Conservation (phyloP, 495 filamentous ascomycete genomes). For the Bombardia bombarda region DNA sequence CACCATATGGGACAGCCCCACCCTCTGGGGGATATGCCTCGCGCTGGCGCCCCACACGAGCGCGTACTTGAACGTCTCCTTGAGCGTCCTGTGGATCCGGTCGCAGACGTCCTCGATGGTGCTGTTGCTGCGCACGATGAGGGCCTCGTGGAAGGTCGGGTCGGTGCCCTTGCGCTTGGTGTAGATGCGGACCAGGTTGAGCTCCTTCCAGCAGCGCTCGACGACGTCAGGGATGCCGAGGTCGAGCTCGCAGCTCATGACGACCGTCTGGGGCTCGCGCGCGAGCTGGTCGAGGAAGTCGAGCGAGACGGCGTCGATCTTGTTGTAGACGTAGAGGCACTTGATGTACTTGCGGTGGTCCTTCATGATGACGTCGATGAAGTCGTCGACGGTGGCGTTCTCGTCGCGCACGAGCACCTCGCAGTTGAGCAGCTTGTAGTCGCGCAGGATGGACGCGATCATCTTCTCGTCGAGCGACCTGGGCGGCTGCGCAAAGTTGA, state of each 20-base stretch:
- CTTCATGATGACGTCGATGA: conserved; percentile 98
- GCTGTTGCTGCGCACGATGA: conserved; percentile 83
- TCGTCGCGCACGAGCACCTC: conserved; percentile 95
- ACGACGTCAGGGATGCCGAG: conserved; percentile 95
- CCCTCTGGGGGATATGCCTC: conserved; percentile 87
- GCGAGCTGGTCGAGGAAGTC: conserved; percentile 90
- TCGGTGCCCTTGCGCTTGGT: conserved; percentile 94
- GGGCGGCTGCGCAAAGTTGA: conserved; percentile 84
- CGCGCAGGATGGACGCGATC: conserved; percentile 88
- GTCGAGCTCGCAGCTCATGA: conserved; percentile 98
- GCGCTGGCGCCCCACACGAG: conserved; percentile 97
- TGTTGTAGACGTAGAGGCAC: conserved; percentile 99
- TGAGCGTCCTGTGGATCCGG: conserved; percentile 85
- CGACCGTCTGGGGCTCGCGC: conserved; percentile 83
- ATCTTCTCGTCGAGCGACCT: conserved; percentile 95
- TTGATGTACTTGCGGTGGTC: conserved; percentile 96
- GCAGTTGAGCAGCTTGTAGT: conserved; percentile 98
- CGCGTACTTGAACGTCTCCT: conserved; percentile 98
- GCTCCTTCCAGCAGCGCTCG: conserved; percentile 90
- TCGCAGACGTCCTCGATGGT: conserved; percentile 98
- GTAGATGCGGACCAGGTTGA: conserved; percentile 86
- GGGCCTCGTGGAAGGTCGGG: conserved; percentile 83
- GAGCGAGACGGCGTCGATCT: conserved; percentile 92
- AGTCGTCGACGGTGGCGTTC: conserved; percentile 91
- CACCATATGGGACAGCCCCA: conserved; percentile 80